Evolutionary conservation across 2,329 filamentous ascomycete species (phyloP).

Genomic region (Dichotomopilus funicola): DNA sequence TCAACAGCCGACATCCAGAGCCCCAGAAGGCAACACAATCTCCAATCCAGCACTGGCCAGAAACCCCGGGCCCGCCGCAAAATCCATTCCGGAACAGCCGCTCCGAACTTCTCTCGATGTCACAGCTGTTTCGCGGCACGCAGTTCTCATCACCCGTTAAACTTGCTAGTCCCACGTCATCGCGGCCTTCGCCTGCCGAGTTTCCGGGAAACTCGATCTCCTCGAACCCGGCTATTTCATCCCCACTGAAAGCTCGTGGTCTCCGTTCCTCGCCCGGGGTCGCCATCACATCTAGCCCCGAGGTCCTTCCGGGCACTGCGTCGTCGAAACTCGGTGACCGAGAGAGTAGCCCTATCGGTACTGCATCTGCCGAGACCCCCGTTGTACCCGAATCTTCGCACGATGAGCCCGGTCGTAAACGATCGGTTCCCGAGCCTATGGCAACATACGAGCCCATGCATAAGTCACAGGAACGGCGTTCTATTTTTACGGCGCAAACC

Average conservation of each 20-base stretch:
- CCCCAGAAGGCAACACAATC: constrained; percentile 12
- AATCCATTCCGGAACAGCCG: constrained; percentile 41
- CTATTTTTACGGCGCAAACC: constrained; percentile 15
- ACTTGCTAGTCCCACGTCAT: constrained; percentile 48
- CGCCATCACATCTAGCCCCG: constrained; percentile 21
- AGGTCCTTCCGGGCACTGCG: constrained; percentile 17
- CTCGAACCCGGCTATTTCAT: constrained; percentile 38
- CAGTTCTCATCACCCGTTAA: constrained; percentile 48
- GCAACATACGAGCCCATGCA: constrained; percentile 41
- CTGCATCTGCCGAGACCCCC: constrained; percentile 11
- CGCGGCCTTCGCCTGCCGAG: constrained; percentile 47
- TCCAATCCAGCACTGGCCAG: constrained; percentile 26
- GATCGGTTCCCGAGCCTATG: constrained; percentile 28
- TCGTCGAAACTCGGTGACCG: constrained; percentile 11
- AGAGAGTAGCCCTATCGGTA: constrained; percentile 12
- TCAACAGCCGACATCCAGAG: constrained; percentile 1
- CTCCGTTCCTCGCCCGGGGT: constrained; percentile 39
- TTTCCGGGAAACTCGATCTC: constrained; percentile 40
- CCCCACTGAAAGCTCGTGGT: constrained; percentile 45
- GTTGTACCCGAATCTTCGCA: constrained; percentile 21
- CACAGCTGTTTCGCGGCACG: constrained; percentile 51
- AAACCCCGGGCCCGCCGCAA: constrained; percentile 44
- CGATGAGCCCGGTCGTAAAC: constrained; percentile 9
- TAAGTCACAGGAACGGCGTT: constrained; percentile 38
- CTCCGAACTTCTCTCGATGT: constrained; percentile 33